Percentiles rank a stretch among this genome's conserved stretches.
These are phyloP conservation scores for Diaporthe caulivora DNA, from an alignment of 2,329 filamentous ascomycete species.

Conservation along the genomic window DNA sequence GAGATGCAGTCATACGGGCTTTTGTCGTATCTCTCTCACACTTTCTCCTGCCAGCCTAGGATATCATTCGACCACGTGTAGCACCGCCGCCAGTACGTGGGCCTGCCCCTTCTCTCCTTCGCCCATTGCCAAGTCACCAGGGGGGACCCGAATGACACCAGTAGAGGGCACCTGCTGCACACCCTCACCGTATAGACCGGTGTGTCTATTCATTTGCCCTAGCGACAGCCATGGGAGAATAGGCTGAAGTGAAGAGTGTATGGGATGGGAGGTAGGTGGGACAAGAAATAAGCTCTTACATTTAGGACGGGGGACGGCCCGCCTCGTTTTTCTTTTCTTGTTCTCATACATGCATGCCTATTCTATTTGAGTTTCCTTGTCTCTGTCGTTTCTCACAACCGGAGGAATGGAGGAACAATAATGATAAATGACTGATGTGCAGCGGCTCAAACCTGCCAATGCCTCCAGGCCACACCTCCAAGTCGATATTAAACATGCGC, in stretches of 20 bases:
- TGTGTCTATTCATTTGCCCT: constrained; percentile 16
- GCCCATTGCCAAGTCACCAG: constrained; percentile 10
- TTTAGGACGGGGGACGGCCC: constrained; percentile 29
- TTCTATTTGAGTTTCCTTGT: not conserved
- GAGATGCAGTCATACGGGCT: constrained; percentile 24
- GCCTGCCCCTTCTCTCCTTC: not conserved
- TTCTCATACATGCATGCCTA: too few relatives aligned
- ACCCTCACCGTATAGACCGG: constrained; percentile 15
- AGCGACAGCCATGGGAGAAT: constrained; percentile 7
- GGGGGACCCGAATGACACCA: constrained; percentile 19
- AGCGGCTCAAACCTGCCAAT: not conserved
- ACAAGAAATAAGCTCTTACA: constrained; percentile 3
- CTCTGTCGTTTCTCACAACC: not conserved
- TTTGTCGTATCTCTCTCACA: too few relatives aligned
- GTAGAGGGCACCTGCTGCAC: constrained; percentile 24
- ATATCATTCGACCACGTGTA: constrained; percentile 32
- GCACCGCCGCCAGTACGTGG: constrained; percentile 1
- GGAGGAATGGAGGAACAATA: not conserved
- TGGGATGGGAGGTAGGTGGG: not conserved
- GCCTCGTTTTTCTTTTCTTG: not conserved
- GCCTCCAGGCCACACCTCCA: not conserved
- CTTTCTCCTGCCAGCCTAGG: not conserved
- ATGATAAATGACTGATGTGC: not conserved
- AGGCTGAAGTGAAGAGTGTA: constrained; percentile 11
- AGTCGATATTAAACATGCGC: not conserved